phyloP scores from a whole-genome alignment of 2,329 filamentous ascomycete genomes.

The Phialophora chinensis region DNA sequence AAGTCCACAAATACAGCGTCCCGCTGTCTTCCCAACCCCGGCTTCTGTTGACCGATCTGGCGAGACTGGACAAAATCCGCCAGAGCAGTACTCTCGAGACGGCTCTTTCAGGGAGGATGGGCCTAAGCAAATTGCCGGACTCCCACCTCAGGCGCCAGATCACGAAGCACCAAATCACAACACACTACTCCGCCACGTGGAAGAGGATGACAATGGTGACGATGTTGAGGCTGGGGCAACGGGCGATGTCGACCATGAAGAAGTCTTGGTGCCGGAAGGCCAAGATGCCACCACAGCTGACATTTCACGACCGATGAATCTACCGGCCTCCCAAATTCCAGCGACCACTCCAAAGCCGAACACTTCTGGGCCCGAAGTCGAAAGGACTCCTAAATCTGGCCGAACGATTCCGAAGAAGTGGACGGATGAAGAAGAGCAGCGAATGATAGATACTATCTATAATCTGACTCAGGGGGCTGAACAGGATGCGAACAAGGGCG shows the following conservation, averaged over 20 bases:
- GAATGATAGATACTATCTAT: constrained; percentile 17
- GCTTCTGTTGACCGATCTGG: neutral
- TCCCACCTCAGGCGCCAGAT: neutral
- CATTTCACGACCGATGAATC: neutral
- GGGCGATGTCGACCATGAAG: constrained; percentile 9
- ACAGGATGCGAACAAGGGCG: neutral
- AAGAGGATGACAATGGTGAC: neutral
- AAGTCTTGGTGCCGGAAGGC: neutral
- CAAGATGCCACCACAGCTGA: neutral
- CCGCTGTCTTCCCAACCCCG: neutral
- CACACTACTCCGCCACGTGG: neutral
- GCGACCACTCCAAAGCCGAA: neutral
- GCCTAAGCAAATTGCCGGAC: neutral
- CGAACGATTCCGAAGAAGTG: neutral
- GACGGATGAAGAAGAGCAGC: constrained; percentile 12
- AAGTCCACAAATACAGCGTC: neutral
- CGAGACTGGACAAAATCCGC: neutral
- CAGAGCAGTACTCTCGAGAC: neutral
- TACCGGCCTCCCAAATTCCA: neutral
- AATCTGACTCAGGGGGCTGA: constrained; percentile 2
- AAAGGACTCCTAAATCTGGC: neutral
- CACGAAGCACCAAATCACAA: neutral
- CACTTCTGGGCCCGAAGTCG: neutral
- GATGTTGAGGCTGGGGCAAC: neutral
- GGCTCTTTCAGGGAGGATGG: neutral